These are phyloP conservation scores for Phalaenopsis hybrid DNA, from an alignment of 116 monocot species.

Conservation along the genomic window DNA sequence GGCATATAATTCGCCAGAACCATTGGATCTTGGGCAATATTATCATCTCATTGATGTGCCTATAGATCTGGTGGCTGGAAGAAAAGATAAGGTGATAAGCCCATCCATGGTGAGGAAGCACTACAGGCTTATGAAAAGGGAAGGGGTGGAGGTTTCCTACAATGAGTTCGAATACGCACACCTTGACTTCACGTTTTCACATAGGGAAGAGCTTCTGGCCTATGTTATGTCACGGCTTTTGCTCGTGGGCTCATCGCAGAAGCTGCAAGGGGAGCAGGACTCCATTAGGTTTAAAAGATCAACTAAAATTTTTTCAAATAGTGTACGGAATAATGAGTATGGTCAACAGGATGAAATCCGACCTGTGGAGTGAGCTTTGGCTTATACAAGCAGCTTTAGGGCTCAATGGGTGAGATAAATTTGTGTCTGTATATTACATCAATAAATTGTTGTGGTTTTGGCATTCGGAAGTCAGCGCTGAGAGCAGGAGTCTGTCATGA, in stretches of 20 bases:
- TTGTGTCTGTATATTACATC: neutral
- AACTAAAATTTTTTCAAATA: neutral
- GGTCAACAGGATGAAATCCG: neutral
- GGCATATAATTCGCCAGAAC: slow-evolving; percentile 65
- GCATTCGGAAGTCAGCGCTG: neutral
- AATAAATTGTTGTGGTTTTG: neutral
- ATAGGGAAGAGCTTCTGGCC: slow-evolving; percentile 81
- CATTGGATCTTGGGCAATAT: slow-evolving; percentile 67
- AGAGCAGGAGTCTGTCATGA: neutral
- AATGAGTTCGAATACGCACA: slow-evolving; percentile 93
- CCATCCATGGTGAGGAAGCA: slow-evolving; percentile 95
- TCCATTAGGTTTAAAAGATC: neutral
- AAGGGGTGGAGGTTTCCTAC: slow-evolving; percentile 64
- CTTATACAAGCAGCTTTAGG: neutral
- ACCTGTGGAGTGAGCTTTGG: neutral
- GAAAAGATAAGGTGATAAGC: slow-evolving; percentile 67
- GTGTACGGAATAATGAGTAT: neutral
- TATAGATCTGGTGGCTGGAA: slow-evolving; percentile 83
- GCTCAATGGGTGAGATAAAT: neutral
- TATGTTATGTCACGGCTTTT: slow-evolving; percentile 86
- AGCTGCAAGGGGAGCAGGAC: neutral
- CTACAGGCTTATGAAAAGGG: slow-evolving; percentile 69
- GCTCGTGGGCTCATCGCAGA: slow-evolving; percentile 29
- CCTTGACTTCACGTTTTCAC: slow-evolving; percentile 93
- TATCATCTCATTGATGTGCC: slow-evolving; percentile 81